A percentile compares a stretch with the other conserved stretches of the same genome.
Evolutionary conservation across 2,329 filamentous ascomycete species (phyloP).

Genomic region (Aureobasidium sp.): DNA sequence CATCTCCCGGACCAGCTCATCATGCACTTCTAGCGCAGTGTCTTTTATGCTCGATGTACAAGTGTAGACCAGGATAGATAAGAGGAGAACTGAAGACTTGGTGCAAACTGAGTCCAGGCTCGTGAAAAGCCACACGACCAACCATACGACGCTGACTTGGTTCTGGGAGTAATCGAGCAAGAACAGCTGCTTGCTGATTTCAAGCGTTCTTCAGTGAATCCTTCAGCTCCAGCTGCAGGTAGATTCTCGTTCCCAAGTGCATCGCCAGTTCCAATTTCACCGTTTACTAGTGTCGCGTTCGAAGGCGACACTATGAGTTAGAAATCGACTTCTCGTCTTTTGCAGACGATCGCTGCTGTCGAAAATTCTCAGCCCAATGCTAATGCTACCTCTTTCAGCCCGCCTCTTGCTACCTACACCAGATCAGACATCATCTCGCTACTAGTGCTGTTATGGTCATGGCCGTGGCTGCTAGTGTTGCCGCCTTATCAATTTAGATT

Average conservation of each 20-base stretch:
- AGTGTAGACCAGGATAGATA: background rate
- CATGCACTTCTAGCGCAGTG: background rate
- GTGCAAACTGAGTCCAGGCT: background rate
- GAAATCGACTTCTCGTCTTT: background rate
- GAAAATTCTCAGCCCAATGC: background rate
- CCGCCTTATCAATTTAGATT: slow-evolving; percentile 27
- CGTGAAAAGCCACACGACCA: background rate
- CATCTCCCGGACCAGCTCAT: background rate
- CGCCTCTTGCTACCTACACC: background rate
- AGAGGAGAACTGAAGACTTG: background rate
- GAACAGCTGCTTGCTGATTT: background rate
- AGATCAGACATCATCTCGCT: background rate
- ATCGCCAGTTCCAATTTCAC: background rate
- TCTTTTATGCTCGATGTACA: background rate
- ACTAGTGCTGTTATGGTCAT: background rate
- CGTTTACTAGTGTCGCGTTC: slow-evolving; percentile 1
- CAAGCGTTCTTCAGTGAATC: background rate
- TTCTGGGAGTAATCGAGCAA: background rate
- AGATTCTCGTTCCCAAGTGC: background rate
- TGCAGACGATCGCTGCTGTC: slow-evolving; percentile 4
- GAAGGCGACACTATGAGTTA: slow-evolving; percentile 5
- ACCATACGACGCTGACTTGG: background rate
- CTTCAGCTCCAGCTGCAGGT: background rate
- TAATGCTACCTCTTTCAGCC: background rate
- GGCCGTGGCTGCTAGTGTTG: background rate